Percentiles rank a stretch among this genome's conserved stretches.
Conservation (phyloP, 208 protist species). For the Leishmania martiniquensis region DNA sequence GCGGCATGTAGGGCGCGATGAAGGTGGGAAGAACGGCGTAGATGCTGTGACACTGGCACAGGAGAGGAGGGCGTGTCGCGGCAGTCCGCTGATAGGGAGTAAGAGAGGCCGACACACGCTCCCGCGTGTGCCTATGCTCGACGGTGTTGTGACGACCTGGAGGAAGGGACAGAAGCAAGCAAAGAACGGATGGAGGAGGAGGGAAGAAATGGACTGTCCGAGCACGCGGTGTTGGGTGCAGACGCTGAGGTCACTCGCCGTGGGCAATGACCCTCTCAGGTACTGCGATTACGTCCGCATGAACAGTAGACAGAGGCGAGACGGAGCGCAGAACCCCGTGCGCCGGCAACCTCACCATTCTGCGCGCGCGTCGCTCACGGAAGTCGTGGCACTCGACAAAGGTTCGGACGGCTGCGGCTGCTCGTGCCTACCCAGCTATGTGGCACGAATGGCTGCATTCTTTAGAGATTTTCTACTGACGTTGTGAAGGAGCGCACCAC, state of each 20-base stretch:
- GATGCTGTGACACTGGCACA: neutral
- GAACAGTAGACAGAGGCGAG: neutral
- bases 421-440: neutral
- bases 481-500: neutral
- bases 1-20: neutral
- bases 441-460: neutral
- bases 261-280: neutral
- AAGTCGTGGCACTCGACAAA: neutral
- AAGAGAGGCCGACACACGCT: neutral
- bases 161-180: neutral
- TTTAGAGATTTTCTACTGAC: neutral
- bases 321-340: neutral
- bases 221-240: no score
- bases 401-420: neutral
- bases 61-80: neutral
- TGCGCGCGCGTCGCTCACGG: neutral
- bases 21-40: neutral
- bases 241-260: neutral
- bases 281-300: no score
- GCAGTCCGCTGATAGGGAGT: neutral
- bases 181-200: neutral
- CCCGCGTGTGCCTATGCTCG: neutral
- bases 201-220: no score
- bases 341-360: neutral
- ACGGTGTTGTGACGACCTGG: neutral